Percentiles rank a stretch among this genome's conserved stretches.
Evolutionary conservation across 2,329 filamentous ascomycete genomes (phyloP).

Genomic region (Pseudocercospora pini-densiflorae): DNA sequence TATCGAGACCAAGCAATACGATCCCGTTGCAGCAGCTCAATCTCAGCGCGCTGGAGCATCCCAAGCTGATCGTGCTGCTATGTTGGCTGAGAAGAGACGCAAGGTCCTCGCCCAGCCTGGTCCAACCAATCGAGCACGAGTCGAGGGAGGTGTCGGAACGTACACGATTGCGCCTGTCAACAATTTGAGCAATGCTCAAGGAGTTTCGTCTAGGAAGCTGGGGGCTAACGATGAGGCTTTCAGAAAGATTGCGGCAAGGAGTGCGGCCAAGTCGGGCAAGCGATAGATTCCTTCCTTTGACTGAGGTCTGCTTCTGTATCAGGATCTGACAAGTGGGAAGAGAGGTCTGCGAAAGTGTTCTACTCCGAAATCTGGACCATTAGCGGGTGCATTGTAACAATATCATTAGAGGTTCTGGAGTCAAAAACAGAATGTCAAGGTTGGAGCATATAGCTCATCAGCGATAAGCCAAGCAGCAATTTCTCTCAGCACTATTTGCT

Average conservation of each 20-base stretch:
- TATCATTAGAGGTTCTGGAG: not conserved
- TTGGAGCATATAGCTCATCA: not conserved
- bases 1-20: slow-evolving; percentile 62
- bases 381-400: not conserved
- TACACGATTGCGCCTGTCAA: slow-evolving; percentile 68
- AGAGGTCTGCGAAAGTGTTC: not conserved
- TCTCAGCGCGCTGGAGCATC: slow-evolving; percentile 35
- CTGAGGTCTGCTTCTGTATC: not conserved
- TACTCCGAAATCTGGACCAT: not conserved
- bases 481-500: not conserved
- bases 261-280: slow-evolving; percentile 22
- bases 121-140: slow-evolving; percentile 61
- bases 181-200: slow-evolving; percentile 45
- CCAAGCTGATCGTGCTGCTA: slow-evolving; percentile 44
- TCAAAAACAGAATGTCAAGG: not conserved
- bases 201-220: slow-evolving; percentile 32
- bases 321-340: not conserved
- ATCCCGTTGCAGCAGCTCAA: slow-evolving; percentile 51
- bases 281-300: slow-evolving; percentile 10
- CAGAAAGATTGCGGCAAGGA: slow-evolving; percentile 38
- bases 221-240: slow-evolving; percentile 40
- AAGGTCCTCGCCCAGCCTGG: slow-evolving; percentile 58
- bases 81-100: slow-evolving; percentile 56
- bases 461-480: not conserved
- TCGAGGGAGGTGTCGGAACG: slow-evolving; percentile 62